Evolutionary conservation across 192 early-diverging fungal species (phyloP), one percentile per base, ranked within the genome.

Genomic region (Funneliformis geosporum): DNA sequence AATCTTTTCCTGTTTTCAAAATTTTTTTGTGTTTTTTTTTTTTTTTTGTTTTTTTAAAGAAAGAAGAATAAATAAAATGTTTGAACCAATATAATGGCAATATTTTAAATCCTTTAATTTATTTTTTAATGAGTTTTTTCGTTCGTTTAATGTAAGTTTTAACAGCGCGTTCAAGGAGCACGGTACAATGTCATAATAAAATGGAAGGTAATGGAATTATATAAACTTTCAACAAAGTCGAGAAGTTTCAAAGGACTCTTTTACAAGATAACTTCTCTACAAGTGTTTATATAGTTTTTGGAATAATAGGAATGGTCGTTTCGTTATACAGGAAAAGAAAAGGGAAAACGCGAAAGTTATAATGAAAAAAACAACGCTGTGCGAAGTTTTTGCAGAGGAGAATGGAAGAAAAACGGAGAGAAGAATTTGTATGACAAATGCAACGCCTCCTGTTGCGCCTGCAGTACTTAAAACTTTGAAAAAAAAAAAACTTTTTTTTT

Each of bases 371-470:
- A 55, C 50, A 55, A 55, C 50, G 50, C 50, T 55, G 14, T 55
- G 50, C 50, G 50, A 55, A 55, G 50, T 55, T 39, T 39, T 68
- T 28, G 66, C 27, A 71, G n/a, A 9, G 69, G 46, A 46, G 69
- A 71, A 71, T 21, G 25, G n/a, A 46, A 70, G 23, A 12, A 42
- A 68, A 39, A 68, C 66, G 25, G 33, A 33, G 69, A 27, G n/a
- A 44, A 70, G 69, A 71, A 33, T 71, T 71, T 71, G 69, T 71
- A 71, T 71, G 39, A 71, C 69, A 71, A 67, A 71, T 71, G 69
- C 69, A 71, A 71, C 39, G 69, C 69, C 69, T 71, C 69, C 69
- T 71, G 69, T 71, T 25, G 33, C 69, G 69, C 43, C 69, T 71
- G 69, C 69, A 68, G 66, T 68, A 9, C 33, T 68, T 68, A 68